Base-by-base conservation (phyloP, 2,329 filamentous ascomycete species). In the Claviceps fusiformis region DNA sequence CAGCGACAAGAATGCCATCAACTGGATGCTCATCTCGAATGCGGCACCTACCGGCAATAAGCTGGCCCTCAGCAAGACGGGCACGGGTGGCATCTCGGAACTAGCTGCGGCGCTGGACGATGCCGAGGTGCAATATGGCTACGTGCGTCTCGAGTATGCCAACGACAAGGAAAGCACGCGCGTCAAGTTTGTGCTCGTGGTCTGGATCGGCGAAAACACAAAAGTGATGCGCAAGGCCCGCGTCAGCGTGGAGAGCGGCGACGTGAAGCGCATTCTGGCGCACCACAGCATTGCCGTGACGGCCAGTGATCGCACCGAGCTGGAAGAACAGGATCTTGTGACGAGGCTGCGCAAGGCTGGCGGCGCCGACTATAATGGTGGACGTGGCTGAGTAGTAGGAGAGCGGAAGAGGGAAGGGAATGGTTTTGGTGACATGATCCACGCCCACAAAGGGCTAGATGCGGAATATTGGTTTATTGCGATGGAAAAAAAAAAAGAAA, bases 321-420 rank as follows among this genome's bases (percentile, higher is more conserved):
- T 87, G 55, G 76, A 79, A 19, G 80, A 83, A 69, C 70, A 72
- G 59, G 81, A 83, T 24, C 76, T 87, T 53, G 80, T 86, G 17
- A 67, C 75, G 57, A 71, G 77, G 63, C 68, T 86, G 69, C 72
- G 83, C 67, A 83, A 80, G 71, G 82, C 79, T 4, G 84, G 84
- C 55, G 84, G 84, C 37, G 83, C 83, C 17, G 84, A 87, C 68
- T 87, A 86, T 75, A 83, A 86, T 63, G 82, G 83, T 8, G 83
- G 79, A 11, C 69, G 81, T 59, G 81, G 79, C 9, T 81, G 61
- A 49, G 17, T 2, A 19, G 17, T 27, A 7, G 11, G 44, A 13
- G 17, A 33, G 8, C 31, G 19, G 43, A 10, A 11, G 19, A 11
- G 19, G 43, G 11, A 15, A 27, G n/a, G 19, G 27, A 13, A 45